Evolutionary conservation across 2,329 filamentous ascomycete genomes (phyloP).

Genomic region (Aspergillus sp.): DNA sequence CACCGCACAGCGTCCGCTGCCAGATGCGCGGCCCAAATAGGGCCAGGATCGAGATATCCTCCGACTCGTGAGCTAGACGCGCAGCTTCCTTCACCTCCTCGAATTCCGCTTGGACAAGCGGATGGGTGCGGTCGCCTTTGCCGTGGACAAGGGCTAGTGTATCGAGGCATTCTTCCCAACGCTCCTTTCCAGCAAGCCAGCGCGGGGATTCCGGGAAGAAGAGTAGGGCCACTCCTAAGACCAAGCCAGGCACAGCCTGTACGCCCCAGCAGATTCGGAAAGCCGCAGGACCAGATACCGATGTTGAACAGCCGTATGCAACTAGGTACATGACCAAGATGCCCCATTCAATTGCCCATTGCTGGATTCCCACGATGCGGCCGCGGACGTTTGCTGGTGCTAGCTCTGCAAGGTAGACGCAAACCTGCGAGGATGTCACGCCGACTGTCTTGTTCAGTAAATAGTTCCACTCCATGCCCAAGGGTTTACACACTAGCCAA

Average conservation of each 20-base stretch:
- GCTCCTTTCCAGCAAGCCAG: constrained; percentile 53
- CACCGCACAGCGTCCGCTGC: constrained; percentile 45
- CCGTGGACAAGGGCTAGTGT: constrained; percentile 52
- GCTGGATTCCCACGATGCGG: constrained; percentile 37
- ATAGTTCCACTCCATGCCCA: not conserved
- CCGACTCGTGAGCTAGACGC: constrained; percentile 22
- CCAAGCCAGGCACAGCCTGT: constrained; percentile 52
- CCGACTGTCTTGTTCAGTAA: constrained; percentile 21
- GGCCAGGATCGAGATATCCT: constrained; percentile 28
- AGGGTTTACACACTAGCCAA: constrained; percentile 15
- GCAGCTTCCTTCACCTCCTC: constrained; percentile 30
- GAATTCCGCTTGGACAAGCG: constrained; percentile 48
- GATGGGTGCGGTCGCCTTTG: constrained; percentile 46
- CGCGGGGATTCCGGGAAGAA: constrained; percentile 55
- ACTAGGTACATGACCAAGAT: constrained; percentile 40
- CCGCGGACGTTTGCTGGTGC: constrained; percentile 36
- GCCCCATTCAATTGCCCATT: constrained; percentile 39
- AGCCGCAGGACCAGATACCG: constrained; percentile 33
- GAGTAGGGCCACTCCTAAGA: constrained; percentile 47
- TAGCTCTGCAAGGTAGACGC: constrained; percentile 39
- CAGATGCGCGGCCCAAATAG: constrained; percentile 44
- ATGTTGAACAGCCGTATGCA: constrained; percentile 30
- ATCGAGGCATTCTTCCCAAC: constrained; percentile 46
- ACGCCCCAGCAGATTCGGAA: constrained; percentile 57
- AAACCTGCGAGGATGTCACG: constrained; percentile 38